Percentiles rank a stretch among this genome's conserved stretches.
Evolutionary conservation across 495 filamentous ascomycete genomes (phyloP).

Genomic region (Bathelium albidoporum): DNA sequence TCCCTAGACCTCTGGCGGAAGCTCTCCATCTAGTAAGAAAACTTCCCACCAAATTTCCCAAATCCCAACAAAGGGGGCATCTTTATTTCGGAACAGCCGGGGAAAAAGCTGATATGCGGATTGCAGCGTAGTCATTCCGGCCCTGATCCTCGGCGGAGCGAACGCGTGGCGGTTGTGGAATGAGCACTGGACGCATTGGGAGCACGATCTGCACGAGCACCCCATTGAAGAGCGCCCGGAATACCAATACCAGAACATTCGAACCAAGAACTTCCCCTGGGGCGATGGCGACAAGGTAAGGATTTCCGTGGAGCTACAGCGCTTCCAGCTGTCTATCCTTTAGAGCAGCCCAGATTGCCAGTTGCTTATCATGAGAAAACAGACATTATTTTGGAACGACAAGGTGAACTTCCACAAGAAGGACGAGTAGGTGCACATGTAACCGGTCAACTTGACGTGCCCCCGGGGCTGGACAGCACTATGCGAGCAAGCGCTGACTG

Average conservation of each 20-base stretch:
- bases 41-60: background rate
- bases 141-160: constrained; percentile 53
- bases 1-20: constrained; percentile 85
- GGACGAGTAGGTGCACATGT: constrained; percentile 49
- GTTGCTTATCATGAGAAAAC: background rate
- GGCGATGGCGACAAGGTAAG: constrained; percentile 86
- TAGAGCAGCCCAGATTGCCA: no score
- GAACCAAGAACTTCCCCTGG: constrained; percentile 82
- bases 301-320: background rate
- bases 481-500: background rate
- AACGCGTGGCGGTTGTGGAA: constrained; percentile 87
- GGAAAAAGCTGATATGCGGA: no score
- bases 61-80: no score
- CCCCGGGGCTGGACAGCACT: background rate
- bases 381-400: constrained; percentile 65
- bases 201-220: constrained; percentile 78
- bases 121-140: constrained; percentile 60
- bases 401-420: constrained; percentile 94
- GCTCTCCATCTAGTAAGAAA: constrained; percentile 83
- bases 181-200: constrained; percentile 98
- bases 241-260: constrained; percentile 92
- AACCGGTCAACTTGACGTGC: background rate
- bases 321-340: no score
- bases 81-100: no score
- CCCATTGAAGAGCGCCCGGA: constrained; percentile 79